Conservation (phyloP, 2,329 filamentous ascomycete species). For the Fusarium incarnatum region DNA sequence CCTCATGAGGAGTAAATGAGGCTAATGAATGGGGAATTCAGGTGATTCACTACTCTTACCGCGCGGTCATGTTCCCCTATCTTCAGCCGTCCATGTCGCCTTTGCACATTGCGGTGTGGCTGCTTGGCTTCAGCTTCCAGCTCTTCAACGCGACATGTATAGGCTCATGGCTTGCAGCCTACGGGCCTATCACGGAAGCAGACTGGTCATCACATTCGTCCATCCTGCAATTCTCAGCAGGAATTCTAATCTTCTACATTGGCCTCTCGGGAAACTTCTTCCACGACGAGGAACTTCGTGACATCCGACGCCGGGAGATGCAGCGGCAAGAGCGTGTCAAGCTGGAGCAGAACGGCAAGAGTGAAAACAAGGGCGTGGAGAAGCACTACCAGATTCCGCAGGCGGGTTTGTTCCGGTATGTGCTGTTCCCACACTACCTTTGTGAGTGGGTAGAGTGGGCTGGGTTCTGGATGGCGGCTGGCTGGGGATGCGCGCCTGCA, state of each 20-base stretch:
- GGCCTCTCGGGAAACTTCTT: conserved; percentile 85
- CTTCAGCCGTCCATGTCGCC: conserved; percentile 94
- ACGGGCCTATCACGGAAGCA: conserved; percentile 73
- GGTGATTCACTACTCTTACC: conserved; percentile 90
- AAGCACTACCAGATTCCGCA: conserved; percentile 91
- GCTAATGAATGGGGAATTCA: conserved; percentile 47
- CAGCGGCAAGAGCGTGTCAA: conserved; percentile 61
- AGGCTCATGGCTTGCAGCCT: conserved; percentile 84
- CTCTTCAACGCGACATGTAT: conserved; percentile 81
- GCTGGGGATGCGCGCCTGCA: conserved; percentile 76
- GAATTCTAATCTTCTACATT: conserved; percentile 79
- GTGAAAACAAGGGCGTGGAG: conserved; percentile 53
- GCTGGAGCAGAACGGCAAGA: conserved; percentile 49
- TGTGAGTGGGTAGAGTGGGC: conserved; percentile 97
- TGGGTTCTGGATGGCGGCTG: conserved; percentile 84
- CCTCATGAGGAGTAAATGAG: conserved; percentile 7
- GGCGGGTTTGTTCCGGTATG: conserved; percentile 82
- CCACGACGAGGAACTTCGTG: conserved; percentile 89
- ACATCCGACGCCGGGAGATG: conserved; percentile 80
- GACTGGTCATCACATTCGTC: conserved; percentile 60
- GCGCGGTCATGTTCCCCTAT: conserved; percentile 84
- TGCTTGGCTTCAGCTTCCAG: conserved; percentile 78
- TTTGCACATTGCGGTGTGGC: conserved; percentile 77
- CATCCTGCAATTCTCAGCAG: conserved; percentile 66
- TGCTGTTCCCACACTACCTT: conserved; percentile 94